Evolutionary conservation across 352 stramenopile species (phyloP).

Genomic region (Globisporangium rhizosaccharum): DNA sequence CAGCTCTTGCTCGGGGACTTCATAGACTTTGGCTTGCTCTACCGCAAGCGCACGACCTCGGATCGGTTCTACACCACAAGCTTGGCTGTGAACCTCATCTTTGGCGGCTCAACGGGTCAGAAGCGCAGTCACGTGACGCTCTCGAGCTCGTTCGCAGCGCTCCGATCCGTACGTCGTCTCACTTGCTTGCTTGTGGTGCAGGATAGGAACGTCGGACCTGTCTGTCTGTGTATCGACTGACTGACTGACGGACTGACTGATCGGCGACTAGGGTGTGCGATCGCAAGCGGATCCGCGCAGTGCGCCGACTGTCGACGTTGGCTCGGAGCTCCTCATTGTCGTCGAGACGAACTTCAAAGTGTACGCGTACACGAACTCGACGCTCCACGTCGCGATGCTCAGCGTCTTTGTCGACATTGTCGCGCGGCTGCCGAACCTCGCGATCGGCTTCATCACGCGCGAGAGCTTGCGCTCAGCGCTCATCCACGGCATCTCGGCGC

Average conservation of each 20-base stretch:
- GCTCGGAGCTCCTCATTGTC: constrained; percentile 55
- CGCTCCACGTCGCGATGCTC: constrained; percentile 90
- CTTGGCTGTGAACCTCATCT: constrained; percentile 88
- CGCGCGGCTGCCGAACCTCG: constrained; percentile 84
- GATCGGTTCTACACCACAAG: constrained; percentile 87
- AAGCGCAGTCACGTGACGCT: constrained; percentile 46
- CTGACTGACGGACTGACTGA: too few species aligned
- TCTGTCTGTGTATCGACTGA: neutral
- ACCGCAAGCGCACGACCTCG: constrained; percentile 44
- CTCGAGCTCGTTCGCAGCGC: constrained; percentile 37
- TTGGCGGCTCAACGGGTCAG: constrained; percentile 66
- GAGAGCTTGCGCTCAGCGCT: constrained; percentile 86
- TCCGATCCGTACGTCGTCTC: constrained; percentile 21
- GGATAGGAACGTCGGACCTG: neutral
- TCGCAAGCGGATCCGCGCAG: constrained; percentile 36
- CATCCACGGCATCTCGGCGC: constrained; percentile 86
- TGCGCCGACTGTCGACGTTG: constrained; percentile 26
- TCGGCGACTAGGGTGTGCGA: constrained; percentile 18
- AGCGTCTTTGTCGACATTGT: constrained; percentile 90
- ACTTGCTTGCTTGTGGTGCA: neutral
- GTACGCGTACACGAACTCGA: constrained; percentile 87
- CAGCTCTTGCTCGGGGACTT: constrained; percentile 78
- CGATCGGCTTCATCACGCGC: constrained; percentile 89
- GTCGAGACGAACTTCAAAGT: constrained; percentile 93
- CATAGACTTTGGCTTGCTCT: constrained; percentile 84